phyloP scores from a whole-genome alignment of 495 filamentous ascomycete species.

The Penicillium robsamsonii region DNA sequence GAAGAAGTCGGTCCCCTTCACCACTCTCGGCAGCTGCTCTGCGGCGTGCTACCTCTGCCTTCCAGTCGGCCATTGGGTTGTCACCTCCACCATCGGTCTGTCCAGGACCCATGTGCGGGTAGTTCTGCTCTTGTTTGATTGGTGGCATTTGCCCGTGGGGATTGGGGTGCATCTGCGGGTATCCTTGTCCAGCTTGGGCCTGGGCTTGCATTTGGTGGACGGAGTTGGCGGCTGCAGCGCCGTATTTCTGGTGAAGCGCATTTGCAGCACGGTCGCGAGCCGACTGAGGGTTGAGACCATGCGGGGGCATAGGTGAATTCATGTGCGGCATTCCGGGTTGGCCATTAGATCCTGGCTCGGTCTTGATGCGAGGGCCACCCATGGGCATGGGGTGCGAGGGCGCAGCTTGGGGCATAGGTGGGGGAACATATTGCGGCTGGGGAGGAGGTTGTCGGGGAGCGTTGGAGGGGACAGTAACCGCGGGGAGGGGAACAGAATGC shows the following conservation, averaged over 20 bases:
- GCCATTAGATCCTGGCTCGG: slow-evolving; percentile 63
- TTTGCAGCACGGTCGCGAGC: slow-evolving; percentile 67
- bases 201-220: slow-evolving; percentile 63
- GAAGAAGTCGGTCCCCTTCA: slow-evolving; percentile 47
- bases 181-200: slow-evolving; percentile 41
- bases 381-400: slow-evolving; percentile 27
- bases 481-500: slow-evolving; percentile 39
- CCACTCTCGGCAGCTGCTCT: slow-evolving; percentile 61
- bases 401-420: slow-evolving; percentile 32
- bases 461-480: slow-evolving; percentile 61
- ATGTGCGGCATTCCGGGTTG: slow-evolving; percentile 42
- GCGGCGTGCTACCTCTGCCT: slow-evolving; percentile 55
- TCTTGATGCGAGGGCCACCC: slow-evolving; percentile 62
- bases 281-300: slow-evolving; percentile 44
- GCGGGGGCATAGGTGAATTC: slow-evolving; percentile 36
- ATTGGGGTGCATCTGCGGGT: slow-evolving; percentile 41
- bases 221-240: slow-evolving; percentile 64
- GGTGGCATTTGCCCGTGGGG: slow-evolving; percentile 46
- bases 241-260: slow-evolving; percentile 68
- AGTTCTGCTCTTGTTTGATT: slow-evolving; percentile 49
- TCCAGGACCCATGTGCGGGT: slow-evolving; percentile 45
- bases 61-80: slow-evolving; percentile 48
- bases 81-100: slow-evolving; percentile 73
- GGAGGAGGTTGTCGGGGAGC: slow-evolving; percentile 41
- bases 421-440: slow-evolving; percentile 35